Percentiles rank a stretch among this genome's conserved stretches.
These are phyloP conservation scores for Podaxis carcinomalis DNA, from an alignment of 768 basidiomycete species.

Conservation along the genomic window DNA sequence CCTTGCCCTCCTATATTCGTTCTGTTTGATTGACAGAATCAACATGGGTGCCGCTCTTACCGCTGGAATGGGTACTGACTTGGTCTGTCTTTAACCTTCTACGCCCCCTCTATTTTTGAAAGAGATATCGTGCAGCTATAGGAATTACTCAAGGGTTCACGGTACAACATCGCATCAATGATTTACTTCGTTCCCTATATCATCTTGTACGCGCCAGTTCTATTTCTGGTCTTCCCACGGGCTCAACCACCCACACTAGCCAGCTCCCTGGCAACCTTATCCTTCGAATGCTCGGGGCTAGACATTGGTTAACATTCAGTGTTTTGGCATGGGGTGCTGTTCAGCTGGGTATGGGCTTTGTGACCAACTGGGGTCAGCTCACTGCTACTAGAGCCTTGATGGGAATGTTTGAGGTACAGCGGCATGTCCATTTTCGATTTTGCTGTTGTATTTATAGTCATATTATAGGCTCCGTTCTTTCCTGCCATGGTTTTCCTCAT, in stretches of 20 bases:
- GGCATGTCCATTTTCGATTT: neutral
- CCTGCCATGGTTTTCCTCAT: conserved; percentile 43
- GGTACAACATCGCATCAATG: conserved; percentile 39
- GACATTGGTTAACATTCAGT: conserved; percentile 39
- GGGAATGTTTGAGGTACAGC: conserved; percentile 37
- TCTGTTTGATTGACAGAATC: conserved; percentile 40
- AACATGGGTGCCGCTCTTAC: conserved; percentile 39
- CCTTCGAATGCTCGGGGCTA: conserved; percentile 37
- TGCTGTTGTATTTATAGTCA: neutral
- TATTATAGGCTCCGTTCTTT: conserved; percentile 38
- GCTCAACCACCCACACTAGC: conserved; percentile 20
- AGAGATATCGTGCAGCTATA: conserved; percentile 9
- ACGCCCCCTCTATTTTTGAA: neutral
- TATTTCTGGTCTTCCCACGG: neutral
- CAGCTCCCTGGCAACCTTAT: conserved; percentile 44
- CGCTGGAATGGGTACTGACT: conserved; percentile 38
- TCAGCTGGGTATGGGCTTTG: conserved; percentile 42
- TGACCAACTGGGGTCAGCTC: conserved; percentile 35
- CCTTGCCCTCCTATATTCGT: conserved; percentile 34
- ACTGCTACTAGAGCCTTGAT: conserved; percentile 39
- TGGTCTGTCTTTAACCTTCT: conserved; percentile 20
- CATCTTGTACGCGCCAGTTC: conserved; percentile 27
- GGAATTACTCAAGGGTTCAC: conserved; percentile 28
- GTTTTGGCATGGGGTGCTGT: conserved; percentile 40
- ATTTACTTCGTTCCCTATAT: conserved; percentile 44